Base-by-base conservation (phyloP, 148 eudicot genomes). In the Nyssa sinensis region DNA sequence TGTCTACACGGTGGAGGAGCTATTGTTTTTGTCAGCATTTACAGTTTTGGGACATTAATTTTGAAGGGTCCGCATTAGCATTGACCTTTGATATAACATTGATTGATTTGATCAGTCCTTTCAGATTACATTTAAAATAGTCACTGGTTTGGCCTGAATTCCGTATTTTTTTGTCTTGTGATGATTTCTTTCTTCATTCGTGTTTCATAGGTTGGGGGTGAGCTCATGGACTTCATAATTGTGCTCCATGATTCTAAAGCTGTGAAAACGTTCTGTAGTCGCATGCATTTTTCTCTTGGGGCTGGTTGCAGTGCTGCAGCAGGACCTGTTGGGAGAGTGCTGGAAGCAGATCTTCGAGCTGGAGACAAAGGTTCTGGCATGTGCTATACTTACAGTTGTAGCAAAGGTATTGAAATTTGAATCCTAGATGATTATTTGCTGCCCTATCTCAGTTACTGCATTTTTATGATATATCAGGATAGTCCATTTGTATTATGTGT, bases 241-340 rank as follows among this genome's bases (percentile, higher is more conserved):
- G 99, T 96, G 88, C 87, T 96, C 77, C 99, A 89, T 81, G 87
- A 96, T 81, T 77, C 80, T 31, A 88, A 87, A 85, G 98, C 99
- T 61, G 99, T 96, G 61, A 93, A 91, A 84, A 89, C 98, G 59
- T 96, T 96, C 72, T 96, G 98, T 67, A 93, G 99, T 75, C 94
- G 98, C 51, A 85, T 96, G 97, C 99, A 96, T 85, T 91, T 96
- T 81, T 93, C 99, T 79, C 87, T 96, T 62, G 99, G 98, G 64
- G 99, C 98, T 70, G 99, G 99, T 72, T 96, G 98, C 80, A 96
- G 99, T 83, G 99, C 90, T 81, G 98, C 99, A 32, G 99, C 99
- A 67, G 99, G 99, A 59, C 99, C 99, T 51, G 82, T 93, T 67
- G 99, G 99, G 64, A 88, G 99, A 85, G 97, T 90, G 25, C 78